Percentiles rank a stretch among this genome's conserved stretches.
Conservation (phyloP, 768 basidiomycete species). For the Heimioporus sp. region DNA sequence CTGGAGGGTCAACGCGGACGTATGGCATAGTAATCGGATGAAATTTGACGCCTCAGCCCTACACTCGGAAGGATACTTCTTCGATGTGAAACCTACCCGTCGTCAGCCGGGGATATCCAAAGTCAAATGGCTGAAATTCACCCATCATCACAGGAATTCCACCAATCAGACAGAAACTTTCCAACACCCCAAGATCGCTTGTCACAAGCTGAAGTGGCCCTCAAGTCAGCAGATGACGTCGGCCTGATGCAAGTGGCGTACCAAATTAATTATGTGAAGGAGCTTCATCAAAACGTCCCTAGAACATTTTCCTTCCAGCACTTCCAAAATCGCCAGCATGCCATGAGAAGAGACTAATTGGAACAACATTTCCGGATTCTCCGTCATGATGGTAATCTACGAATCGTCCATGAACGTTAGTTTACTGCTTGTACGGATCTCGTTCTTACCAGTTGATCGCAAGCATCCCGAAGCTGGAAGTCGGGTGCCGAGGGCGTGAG, state of each 20-base stretch:
- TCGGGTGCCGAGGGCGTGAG: constrained; percentile 80
- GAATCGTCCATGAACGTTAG: neutral
- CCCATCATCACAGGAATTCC: constrained; percentile 97
- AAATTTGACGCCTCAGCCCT: constrained; percentile 95
- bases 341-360: constrained; percentile 93
- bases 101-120: constrained; percentile 4
- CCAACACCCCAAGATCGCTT: constrained; percentile 79
- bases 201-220: constrained; percentile 48
- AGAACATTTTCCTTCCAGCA: constrained; percentile 83
- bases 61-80: constrained; percentile 90
- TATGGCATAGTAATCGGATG: constrained; percentile 87
- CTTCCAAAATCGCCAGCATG: constrained; percentile 91
- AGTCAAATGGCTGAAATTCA: constrained; percentile 18
- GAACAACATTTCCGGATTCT: constrained; percentile 79
- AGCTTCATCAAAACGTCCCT: constrained; percentile 84
- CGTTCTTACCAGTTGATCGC: constrained; percentile 76
- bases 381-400: constrained; percentile 73
- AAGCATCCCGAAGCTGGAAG: constrained; percentile 79
- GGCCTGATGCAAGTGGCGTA: constrained; percentile 28
- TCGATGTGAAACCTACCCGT: constrained; percentile 80
- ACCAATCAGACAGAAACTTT: constrained; percentile 93
- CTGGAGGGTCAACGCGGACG: constrained; percentile 90
- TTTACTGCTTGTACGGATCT: neutral
- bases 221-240: neutral
- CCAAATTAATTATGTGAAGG: constrained; percentile 87